These are phyloP conservation scores for Eremomyces bilateralis DNA, from an alignment of 495 filamentous ascomycete genomes.

Conservation along the genomic window DNA sequence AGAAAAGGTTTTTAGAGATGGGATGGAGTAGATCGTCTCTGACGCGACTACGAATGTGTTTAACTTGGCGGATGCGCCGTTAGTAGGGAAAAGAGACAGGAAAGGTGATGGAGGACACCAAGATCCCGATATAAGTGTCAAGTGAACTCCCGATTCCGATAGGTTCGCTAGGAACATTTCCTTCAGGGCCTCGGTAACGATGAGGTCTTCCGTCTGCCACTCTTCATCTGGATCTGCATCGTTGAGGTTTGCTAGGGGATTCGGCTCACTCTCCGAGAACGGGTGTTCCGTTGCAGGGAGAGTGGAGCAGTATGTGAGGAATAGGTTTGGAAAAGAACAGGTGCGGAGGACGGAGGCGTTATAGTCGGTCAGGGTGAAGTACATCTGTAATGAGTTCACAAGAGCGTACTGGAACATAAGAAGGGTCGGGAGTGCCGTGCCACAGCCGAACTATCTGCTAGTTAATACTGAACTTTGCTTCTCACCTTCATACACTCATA, in stretches of 20 bases:
- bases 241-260: constrained; percentile 7
- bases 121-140: constrained; percentile 62
- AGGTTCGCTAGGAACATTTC: constrained; percentile 39
- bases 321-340: constrained; percentile 71
- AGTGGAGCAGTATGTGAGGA: constrained; percentile 54
- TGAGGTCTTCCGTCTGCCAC: constrained; percentile 42
- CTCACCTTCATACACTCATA: constrained; percentile 5
- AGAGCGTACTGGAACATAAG: constrained; percentile 54
- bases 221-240: no score
- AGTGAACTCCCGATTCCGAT: constrained; percentile 27
- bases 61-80: constrained; percentile 14
- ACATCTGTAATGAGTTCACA: constrained; percentile 20
- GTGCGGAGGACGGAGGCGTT: constrained; percentile 68
- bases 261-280: constrained; percentile 8
- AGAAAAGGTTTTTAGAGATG: constrained; percentile 49
- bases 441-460: constrained; percentile 52
- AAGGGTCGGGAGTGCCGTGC: constrained; percentile 68
- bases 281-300: constrained; percentile 1
- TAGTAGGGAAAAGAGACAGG: constrained; percentile 5
- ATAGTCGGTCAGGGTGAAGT: constrained; percentile 70
- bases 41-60: constrained; percentile 50
- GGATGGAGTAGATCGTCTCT: constrained; percentile 87
- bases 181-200: constrained; percentile 44
- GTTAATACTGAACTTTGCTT: constrained; percentile 2
- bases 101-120: constrained; percentile 35